These are phyloP conservation scores for Canavalia ensiformis DNA, from an alignment of 306 rosid species.

Conservation along the genomic window DNA sequence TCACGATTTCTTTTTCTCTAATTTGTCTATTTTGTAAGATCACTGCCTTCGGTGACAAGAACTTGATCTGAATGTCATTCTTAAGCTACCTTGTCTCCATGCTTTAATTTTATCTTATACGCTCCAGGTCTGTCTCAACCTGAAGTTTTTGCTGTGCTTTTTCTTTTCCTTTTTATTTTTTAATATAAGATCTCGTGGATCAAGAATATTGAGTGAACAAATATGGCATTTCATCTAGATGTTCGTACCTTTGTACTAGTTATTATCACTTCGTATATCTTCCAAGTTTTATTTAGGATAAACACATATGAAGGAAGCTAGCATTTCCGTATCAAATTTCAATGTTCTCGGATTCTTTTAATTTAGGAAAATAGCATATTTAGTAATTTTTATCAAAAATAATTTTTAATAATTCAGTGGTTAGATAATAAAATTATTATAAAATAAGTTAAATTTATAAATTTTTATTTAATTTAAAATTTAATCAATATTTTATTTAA, in stretches of 20 bases:
- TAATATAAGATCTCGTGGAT: constrained; percentile 23
- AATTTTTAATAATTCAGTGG: too few relatives aligned
- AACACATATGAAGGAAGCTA: too few relatives aligned
- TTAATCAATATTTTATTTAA: too few relatives aligned
- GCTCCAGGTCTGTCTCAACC: constrained; percentile 18
- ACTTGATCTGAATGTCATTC: constrained; percentile 36
- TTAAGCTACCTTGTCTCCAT: constrained; percentile 40
- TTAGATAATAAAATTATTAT: too few relatives aligned
- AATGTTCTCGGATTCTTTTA: too few relatives aligned
- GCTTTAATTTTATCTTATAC: constrained; percentile 18
- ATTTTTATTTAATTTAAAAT: too few relatives aligned
- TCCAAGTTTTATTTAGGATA: too few relatives aligned
- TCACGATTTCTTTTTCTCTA: constrained; percentile 43
- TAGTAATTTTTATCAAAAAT: too few relatives aligned
- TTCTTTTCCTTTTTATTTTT: background rate
- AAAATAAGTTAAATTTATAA: too few relatives aligned
- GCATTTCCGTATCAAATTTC: too few relatives aligned
- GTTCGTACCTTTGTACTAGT: background rate
- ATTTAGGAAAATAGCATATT: too few relatives aligned
- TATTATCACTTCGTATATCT: background rate
- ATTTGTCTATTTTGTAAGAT: constrained; percentile 29
- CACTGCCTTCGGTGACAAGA: constrained; percentile 42
- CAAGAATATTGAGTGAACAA: constrained; percentile 32
- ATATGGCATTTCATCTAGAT: background rate
- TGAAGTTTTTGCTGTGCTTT: background rate